phyloP scores from a whole-genome alignment of 352 stramenopile species.

The Globisporangium camurandrum region DNA sequence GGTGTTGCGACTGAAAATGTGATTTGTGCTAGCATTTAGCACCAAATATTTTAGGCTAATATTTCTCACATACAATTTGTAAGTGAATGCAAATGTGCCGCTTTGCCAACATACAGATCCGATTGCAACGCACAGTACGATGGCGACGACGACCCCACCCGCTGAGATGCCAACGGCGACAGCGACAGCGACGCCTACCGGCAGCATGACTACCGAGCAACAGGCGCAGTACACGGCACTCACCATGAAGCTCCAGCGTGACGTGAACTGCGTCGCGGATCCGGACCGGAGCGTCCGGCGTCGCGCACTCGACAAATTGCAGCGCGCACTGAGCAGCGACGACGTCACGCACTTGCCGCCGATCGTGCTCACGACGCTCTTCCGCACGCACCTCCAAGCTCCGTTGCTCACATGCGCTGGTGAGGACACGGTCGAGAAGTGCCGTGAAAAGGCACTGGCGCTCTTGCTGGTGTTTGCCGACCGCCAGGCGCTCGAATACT shows the following conservation, averaged over 20 bases:
- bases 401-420: constrained; percentile 42
- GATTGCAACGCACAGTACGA: not conserved
- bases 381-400: constrained; percentile 31
- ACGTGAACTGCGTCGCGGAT: constrained; percentile 75
- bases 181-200: not conserved
- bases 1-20: too few species aligned
- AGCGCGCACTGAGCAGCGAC: constrained; percentile 35
- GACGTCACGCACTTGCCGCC: constrained; percentile 28
- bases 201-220: constrained; percentile 45
- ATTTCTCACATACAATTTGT: not conserved
- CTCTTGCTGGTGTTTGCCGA: constrained; percentile 56
- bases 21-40: too few species aligned
- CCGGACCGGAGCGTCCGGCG: constrained; percentile 63
- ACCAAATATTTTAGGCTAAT: too few species aligned
- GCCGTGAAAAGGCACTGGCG: constrained; percentile 56
- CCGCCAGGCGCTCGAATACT: constrained; percentile 32
- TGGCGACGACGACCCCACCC: not conserved
- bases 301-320: constrained; percentile 64
- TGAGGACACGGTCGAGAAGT: constrained; percentile 64
- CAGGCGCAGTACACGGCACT: constrained; percentile 48
- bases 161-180: not conserved
- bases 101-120: not conserved
- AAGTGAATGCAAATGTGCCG: constrained; percentile 1
- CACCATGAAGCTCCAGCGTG: constrained; percentile 75
- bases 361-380: constrained; percentile 35